A percentile compares a stretch with the other conserved stretches of the same genome.
Conservation (phyloP, 2,329 filamentous ascomycete genomes). For the Nothophaeocryptopus gaeumannii region DNA sequence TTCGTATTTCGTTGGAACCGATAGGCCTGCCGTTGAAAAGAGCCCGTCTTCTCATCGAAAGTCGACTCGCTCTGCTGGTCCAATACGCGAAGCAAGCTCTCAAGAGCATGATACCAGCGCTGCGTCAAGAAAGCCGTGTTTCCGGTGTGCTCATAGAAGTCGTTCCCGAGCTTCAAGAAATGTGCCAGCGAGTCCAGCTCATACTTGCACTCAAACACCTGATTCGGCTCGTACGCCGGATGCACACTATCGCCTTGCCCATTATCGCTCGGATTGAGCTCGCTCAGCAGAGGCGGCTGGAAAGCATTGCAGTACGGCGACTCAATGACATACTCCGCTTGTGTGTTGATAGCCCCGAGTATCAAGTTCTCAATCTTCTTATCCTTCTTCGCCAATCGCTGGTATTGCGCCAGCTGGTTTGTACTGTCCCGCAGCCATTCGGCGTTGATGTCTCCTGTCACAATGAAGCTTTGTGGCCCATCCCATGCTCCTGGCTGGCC, state of each 20-base stretch:
- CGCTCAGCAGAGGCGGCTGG: constrained; percentile 84
- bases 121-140: constrained; percentile 74
- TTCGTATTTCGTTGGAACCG: constrained; percentile 81
- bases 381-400: constrained; percentile 78
- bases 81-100: constrained; percentile 70
- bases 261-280: constrained; percentile 68
- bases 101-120: constrained; percentile 75
- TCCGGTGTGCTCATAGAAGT: constrained; percentile 77
- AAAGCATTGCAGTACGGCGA: constrained; percentile 98
- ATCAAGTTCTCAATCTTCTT: constrained; percentile 74
- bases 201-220: constrained; percentile 98
- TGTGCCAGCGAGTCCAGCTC: constrained; percentile 93
- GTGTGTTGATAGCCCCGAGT: constrained; percentile 90
- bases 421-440: constrained; percentile 92
- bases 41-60: constrained; percentile 66
- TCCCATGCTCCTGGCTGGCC: constrained; percentile 56
- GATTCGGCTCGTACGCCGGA: constrained; percentile 75
- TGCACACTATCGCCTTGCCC: constrained; percentile 83
- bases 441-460: constrained; percentile 80
- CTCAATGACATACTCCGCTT: constrained; percentile 89
- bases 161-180: constrained; percentile 80
- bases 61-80: constrained; percentile 77
- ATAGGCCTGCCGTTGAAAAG: constrained; percentile 72
- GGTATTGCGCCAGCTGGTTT: constrained; percentile 90
- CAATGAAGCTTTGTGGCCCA: constrained; percentile 87